Evolutionary conservation across 2,329 filamentous ascomycete genomes (phyloP), one percentile per base, ranked within the genome.

Genomic region (Aspergillus versicolor): DNA sequence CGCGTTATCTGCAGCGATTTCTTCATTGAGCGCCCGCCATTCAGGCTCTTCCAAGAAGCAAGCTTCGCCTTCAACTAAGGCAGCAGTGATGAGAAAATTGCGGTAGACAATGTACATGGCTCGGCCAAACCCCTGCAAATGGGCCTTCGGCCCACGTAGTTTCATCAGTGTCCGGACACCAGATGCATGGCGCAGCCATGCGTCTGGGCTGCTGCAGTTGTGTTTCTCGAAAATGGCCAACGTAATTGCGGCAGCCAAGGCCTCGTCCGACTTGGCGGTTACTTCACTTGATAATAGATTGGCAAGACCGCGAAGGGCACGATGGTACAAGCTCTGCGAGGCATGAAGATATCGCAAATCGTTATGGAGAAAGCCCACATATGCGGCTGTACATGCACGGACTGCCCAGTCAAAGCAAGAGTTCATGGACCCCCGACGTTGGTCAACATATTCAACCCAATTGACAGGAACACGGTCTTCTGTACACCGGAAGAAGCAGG

Each of bases 221-320:
- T 73, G 70, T 57, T 74, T 69, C 50, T 76, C 73, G 51, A 73
- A 76, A 37, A 74, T 65, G 4, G 65, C 70, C 5, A 76, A 65
- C 3, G 68, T 58, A 22, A 75, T 71, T 19, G 70, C 72, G 2
- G 73, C 68, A 8, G 70, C 69, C 3, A 76, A 56, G 5, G 67
- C 67, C 46, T 73, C 69, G 27, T 70, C 69, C 1, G 70, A 70
- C 55, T 67, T 66, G 5, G 70, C 71, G 4, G 63, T 65, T 6
- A 43, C 50, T n/a, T 61, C 54, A 42, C 70, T 56, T n/a, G 63
- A 58, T 8, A 75, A 54, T 0, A 67, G 46, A 7, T 56, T 56
- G 13, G 64, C 69, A 17, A 75, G 64, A 3, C 66, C 62, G 9
- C 64, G 64, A 11, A 75, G 63, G 8, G 71, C 61, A 40, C 65